Evolutionary conservation across 208 protist genomes (phyloP), one percentile per base, ranked within the genome.

Genomic region (Leishmania arabica): DNA sequence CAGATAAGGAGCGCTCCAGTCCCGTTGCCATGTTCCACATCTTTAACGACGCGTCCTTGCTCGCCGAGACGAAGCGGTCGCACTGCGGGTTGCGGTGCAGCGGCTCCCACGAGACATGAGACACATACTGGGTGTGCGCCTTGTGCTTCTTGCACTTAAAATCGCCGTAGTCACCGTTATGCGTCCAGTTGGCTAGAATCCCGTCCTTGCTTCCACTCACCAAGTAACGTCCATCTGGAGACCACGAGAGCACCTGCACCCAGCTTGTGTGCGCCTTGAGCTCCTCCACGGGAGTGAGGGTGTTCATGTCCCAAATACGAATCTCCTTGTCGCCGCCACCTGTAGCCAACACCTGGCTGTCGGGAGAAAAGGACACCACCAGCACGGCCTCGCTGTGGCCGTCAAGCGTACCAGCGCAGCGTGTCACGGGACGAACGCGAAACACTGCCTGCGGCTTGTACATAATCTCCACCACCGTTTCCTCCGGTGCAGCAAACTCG

Each of bases 371-470:
- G 47, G 84, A 73, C 45, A 97, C 90, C 53, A 95, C 89, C n/a
- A 99, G 88, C 73, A 99, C 93, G 5, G 97, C 95, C 81, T 99
- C 98, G 37, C 93, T 97, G 88, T 99, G 99, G 4, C 99, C 99
- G 60, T 98, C 89, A 40, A 99, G 91, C 37, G 93, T 92, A 60
- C 93, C 92, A 19, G 98, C 90, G 77, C 98, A 99, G 51, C 98
- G 91, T 49, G 98, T 99, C 17, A 99, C 98, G 27, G 98, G 89
- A 21, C 93, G 89, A 21, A 99, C 98, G 56, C 93, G 91, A 87
- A 99, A 99, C n/a, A 99, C 91, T 6, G 98, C 98, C 85, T 99
- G 99, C 68, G 99, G 99, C 82, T 95, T 95, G 91, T 97, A 99
- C 49, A 91, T 81, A 76, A 99, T 97, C 42, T 96, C 87, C 15